These are phyloP conservation scores for Boletus sp. DNA, from an alignment of 1,284 basidiomycete genomes.

Conservation along the genomic window DNA sequence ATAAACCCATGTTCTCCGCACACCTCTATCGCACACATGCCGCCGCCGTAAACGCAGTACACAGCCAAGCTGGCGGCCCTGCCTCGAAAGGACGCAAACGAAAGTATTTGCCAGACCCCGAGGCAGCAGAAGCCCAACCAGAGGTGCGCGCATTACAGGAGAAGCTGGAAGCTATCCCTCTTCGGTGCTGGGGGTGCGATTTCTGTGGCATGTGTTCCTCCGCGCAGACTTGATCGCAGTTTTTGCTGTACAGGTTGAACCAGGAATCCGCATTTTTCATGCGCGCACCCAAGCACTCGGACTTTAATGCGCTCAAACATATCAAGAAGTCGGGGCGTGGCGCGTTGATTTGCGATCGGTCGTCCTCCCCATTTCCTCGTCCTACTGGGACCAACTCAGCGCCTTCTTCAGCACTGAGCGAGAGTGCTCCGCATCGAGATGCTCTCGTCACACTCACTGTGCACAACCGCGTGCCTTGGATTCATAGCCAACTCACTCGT, in stretches of 20 bases:
- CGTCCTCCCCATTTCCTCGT: neutral
- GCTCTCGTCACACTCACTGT: conserved; percentile 57
- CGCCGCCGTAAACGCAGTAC: conserved; percentile 42
- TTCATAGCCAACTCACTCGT: conserved; percentile 54
- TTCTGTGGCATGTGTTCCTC: neutral
- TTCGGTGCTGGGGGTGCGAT: conserved; percentile 58
- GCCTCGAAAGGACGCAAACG: conserved; percentile 43
- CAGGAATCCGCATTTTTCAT: conserved; percentile 56
- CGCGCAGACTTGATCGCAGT: neutral
- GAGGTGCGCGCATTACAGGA: conserved; percentile 47
- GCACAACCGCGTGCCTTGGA: conserved; percentile 57
- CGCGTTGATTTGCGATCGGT: conserved; percentile 18
- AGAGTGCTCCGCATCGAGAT: conserved; percentile 28
- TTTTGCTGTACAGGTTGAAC: conserved; percentile 40
- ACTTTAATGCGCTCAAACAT: conserved; percentile 54
- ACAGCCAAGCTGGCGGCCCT: conserved; percentile 39
- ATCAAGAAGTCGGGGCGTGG: conserved; percentile 31
- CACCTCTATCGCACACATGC: conserved; percentile 55
- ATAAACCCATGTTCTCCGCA: conserved; percentile 54
- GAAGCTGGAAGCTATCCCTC: conserved; percentile 44
- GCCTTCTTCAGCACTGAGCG: neutral
- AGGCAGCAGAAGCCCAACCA: conserved; percentile 33
- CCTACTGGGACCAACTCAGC: neutral
- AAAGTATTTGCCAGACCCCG: conserved; percentile 35
- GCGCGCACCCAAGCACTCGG: conserved; percentile 58